These are phyloP conservation scores for Saccharomycopsis sp. DNA, from an alignment of 805 yeast genomes.

Conservation along the genomic window DNA sequence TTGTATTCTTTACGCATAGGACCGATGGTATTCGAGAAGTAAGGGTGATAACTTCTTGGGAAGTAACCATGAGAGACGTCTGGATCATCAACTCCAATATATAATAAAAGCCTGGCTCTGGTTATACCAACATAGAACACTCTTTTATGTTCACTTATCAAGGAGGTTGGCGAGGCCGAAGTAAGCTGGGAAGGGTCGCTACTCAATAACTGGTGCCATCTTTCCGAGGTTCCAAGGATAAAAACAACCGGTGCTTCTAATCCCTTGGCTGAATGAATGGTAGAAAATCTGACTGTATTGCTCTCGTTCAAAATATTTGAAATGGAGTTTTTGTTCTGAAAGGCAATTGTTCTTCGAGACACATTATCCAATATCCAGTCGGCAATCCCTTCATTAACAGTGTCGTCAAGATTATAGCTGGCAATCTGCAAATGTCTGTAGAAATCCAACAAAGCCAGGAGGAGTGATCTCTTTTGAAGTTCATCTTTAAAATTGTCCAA, in stretches of 20 bases:
- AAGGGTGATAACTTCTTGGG: not conserved
- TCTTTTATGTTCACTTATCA: slow-evolving; percentile 31
- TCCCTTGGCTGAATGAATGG: slow-evolving; percentile 72
- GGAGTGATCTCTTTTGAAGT: not conserved
- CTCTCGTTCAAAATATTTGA: slow-evolving; percentile 26
- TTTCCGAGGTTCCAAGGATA: not conserved
- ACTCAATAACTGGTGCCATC: not conserved
- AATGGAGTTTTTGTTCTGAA: not conserved
- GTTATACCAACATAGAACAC: slow-evolving; percentile 61
- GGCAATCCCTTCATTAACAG: not conserved
- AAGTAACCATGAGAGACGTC: not conserved
- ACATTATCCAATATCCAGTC: not conserved
- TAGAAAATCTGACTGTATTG: slow-evolving; percentile 47
- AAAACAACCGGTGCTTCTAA: slow-evolving; percentile 60
- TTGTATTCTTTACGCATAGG: not conserved
- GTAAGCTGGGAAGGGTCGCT: not conserved
- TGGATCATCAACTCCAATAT: slow-evolving; percentile 20
- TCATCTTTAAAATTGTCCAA: not conserved
- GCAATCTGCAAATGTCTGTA: slow-evolving; percentile 28
- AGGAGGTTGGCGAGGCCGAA: not conserved
- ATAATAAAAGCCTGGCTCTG: slow-evolving; percentile 43
- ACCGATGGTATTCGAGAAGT: not conserved
- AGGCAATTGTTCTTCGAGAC: not conserved
- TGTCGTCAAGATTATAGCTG: slow-evolving; percentile 20
- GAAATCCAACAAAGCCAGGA: slow-evolving; percentile 24